Conservation (phyloP, 257 asterid genomes). For the Prunella vulgaris region DNA sequence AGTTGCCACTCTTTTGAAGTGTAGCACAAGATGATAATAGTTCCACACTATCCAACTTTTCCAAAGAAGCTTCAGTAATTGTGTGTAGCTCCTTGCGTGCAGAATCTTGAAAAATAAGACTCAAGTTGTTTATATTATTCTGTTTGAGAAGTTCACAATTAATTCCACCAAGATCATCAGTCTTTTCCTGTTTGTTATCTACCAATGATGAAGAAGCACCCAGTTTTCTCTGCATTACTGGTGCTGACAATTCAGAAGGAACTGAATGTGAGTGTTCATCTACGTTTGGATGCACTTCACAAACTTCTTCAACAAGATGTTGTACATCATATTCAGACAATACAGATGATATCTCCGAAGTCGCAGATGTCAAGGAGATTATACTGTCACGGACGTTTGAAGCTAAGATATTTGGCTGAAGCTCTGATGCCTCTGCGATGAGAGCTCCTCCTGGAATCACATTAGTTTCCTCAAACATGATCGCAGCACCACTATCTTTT, state of each 20-base stretch:
- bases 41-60: conserved; percentile 42
- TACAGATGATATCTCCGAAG: conserved; percentile 25
- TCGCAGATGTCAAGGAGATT: conserved; percentile 30
- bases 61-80: conserved; percentile 54
- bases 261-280: conserved; percentile 29
- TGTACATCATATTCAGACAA: conserved; percentile 27
- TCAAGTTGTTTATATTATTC: conserved; percentile 26
- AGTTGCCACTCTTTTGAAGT: conserved; percentile 29
- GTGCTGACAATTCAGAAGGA: conserved; percentile 30
- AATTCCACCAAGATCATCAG: conserved; percentile 27
- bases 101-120: conserved; percentile 35
- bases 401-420: conserved; percentile 29
- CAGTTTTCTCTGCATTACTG: conserved; percentile 28
- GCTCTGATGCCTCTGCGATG: conserved; percentile 25
- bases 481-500: conserved; percentile 28
- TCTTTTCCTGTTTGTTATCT: conserved; percentile 28
- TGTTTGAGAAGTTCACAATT: conserved; percentile 32
- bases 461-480: conserved; percentile 23
- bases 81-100: conserved; percentile 60
- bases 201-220: conserved; percentile 29
- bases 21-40: conserved; percentile 40
- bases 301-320: conserved; percentile 28
- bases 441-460: conserved; percentile 29
- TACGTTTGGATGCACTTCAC: conserved; percentile 34
- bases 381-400: conserved; percentile 30